Evolutionary conservation across 768 basidiomycete genomes (phyloP).

Genomic region (Pleurotus pulmonarius): DNA sequence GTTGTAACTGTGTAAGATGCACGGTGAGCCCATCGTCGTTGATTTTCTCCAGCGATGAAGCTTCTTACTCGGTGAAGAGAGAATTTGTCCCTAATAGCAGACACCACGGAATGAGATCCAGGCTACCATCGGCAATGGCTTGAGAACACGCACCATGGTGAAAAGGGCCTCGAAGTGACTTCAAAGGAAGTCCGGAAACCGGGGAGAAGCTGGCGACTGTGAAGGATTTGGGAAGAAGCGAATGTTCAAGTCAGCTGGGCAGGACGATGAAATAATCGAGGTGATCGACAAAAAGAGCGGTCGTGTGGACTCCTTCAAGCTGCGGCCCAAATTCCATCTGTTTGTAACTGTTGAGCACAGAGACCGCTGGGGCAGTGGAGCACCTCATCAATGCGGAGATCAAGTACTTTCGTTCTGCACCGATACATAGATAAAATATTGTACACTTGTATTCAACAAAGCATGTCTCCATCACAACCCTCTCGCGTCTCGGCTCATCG

Average conservation of each 20-base stretch:
- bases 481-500: not conserved
- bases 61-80: slow-evolving; percentile 70
- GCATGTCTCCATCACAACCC: not conserved
- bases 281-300: slow-evolving; percentile 17
- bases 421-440: no score
- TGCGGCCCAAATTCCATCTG: slow-evolving; percentile 4
- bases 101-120: not conserved
- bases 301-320: slow-evolving; percentile 29
- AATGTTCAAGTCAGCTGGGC: slow-evolving; percentile 13
- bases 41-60: slow-evolving; percentile 3
- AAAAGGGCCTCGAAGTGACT: not conserved
- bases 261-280: slow-evolving; percentile 7
- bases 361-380: not conserved
- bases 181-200: not conserved
- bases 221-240: slow-evolving; percentile 7
- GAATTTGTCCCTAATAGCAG: slow-evolving; percentile 67
- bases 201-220: slow-evolving; percentile 5
- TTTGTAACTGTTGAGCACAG: slow-evolving; percentile 2
- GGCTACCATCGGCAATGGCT: not conserved
- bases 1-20: slow-evolving; percentile 54
- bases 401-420: no score
- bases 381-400: no score
- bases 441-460: no score
- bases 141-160: slow-evolving; percentile 28
- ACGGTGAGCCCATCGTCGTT: slow-evolving; percentile 7